These are phyloP conservation scores for Nemania sp. DNA, from an alignment of 2,329 filamentous ascomycete species.

Conservation along the genomic window DNA sequence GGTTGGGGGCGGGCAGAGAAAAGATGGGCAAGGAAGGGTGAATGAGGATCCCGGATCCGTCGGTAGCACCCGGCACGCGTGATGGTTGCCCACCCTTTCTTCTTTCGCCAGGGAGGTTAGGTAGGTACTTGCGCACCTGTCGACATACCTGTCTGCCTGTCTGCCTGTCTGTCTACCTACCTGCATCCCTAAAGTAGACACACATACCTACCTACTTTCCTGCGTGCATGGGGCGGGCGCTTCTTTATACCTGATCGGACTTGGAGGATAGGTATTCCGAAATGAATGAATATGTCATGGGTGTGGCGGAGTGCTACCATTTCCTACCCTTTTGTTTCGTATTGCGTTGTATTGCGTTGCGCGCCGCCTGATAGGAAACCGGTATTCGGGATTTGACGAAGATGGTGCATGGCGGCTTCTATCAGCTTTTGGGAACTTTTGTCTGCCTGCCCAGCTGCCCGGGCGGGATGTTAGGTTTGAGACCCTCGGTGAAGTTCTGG, in stretches of 20 bases:
- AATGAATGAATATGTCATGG: constrained; percentile 22
- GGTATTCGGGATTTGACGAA: constrained; percentile 4
- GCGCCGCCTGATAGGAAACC: constrained; percentile 10
- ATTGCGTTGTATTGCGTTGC: constrained; percentile 15
- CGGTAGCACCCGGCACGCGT: constrained; percentile 40
- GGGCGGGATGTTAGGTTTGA: background rate
- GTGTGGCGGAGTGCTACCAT: constrained; percentile 21
- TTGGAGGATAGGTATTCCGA: constrained; percentile 16
- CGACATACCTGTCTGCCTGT: background rate
- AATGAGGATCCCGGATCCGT: constrained; percentile 33
- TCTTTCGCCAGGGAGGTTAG: too few relatives aligned
- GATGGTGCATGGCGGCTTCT: constrained; percentile 8
- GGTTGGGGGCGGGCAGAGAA: constrained; percentile 20
- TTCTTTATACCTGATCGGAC: constrained; percentile 19
- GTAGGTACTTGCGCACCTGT: background rate
- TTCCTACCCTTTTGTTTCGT: constrained; percentile 30
- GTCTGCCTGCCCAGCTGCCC: background rate
- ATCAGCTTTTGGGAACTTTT: constrained; percentile 3
- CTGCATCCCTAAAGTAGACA: too few relatives aligned
- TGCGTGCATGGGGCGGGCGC: background rate
- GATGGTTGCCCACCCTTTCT: constrained; percentile 26
- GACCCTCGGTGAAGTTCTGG: constrained; percentile 22
- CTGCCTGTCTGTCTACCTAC: background rate
- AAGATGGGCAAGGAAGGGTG: background rate
- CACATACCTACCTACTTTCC: background rate